phyloP scores from a whole-genome alignment of 2,329 filamentous ascomycete species.

The Proliferodiscus dingleyae region DNA sequence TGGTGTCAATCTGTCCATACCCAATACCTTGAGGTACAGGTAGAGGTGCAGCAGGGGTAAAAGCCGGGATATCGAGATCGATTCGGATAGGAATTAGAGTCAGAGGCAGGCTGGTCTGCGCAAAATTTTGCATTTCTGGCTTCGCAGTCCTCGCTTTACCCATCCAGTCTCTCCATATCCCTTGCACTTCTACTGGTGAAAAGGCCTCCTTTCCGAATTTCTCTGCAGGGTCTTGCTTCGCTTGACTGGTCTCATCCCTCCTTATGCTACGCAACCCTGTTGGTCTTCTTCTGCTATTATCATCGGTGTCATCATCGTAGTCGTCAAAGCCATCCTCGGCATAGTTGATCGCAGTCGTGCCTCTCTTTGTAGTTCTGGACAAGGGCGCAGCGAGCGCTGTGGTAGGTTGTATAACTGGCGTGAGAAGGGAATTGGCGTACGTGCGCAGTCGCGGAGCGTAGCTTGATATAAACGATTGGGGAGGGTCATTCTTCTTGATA shows the following conservation, averaged over 20 bases:
- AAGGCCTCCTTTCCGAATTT: conserved; percentile 79
- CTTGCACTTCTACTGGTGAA: conserved; percentile 76
- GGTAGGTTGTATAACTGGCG: conserved; percentile 71
- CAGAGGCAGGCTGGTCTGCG: conserved; percentile 72
- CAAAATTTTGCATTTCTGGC: conserved; percentile 56
- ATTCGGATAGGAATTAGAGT: conserved; percentile 95
- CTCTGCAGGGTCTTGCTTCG: conserved; percentile 61
- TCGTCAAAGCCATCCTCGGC: conserved; percentile 94
- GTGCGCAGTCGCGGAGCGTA: conserved; percentile 86
- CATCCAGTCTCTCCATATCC: conserved; percentile 96
- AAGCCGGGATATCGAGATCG: conserved; percentile 84
- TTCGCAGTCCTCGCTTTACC: conserved; percentile 58
- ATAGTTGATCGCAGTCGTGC: conserved; percentile 95
- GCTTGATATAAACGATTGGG: conserved; percentile 84
- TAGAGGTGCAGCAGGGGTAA: conserved; percentile 60
- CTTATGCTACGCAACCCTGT: conserved; percentile 80
- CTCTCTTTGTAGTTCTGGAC: conserved; percentile 90
- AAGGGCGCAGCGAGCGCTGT: conserved; percentile 59
- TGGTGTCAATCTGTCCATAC: conserved; percentile 60
- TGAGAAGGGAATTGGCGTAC: conserved; percentile 88
- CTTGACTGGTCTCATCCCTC: conserved; percentile 64
- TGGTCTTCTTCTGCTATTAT: conserved; percentile 58
- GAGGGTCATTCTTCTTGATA: conserved; percentile 41
- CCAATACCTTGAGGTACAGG: conserved; percentile 56
- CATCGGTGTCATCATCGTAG: conserved; percentile 68